phyloP scores from a whole-genome alignment of 768 basidiomycete genomes.

The Xerocomellus chrysenteron region DNA sequence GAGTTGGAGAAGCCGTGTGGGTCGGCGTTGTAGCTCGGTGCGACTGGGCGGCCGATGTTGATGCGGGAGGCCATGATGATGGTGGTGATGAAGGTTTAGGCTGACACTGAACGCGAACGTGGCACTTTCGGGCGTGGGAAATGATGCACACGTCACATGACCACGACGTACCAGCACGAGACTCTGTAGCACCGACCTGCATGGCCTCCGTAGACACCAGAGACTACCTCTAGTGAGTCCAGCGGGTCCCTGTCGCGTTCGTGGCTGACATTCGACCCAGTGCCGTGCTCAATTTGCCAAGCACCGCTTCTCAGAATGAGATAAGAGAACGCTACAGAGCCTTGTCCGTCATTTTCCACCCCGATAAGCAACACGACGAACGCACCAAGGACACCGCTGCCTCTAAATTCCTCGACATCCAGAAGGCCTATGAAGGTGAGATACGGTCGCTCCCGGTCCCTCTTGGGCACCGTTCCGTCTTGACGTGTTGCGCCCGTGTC shows the following conservation, averaged over 20 bases:
- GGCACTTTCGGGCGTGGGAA: constrained; percentile 26
- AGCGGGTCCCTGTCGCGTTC: background rate
- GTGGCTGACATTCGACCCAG: constrained; percentile 23
- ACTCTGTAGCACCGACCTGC: background rate
- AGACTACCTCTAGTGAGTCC: constrained; percentile 32
- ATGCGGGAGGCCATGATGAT: constrained; percentile 75
- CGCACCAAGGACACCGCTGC: constrained; percentile 57
- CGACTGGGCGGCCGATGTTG: constrained; percentile 72
- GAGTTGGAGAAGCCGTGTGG: constrained; percentile 81
- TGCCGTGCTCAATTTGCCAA: constrained; percentile 69
- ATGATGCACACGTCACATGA: constrained; percentile 23
- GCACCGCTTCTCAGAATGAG: constrained; percentile 60
- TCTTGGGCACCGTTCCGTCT: background rate
- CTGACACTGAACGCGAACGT: constrained; percentile 17
- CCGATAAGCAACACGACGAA: constrained; percentile 74
- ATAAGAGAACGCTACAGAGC: constrained; percentile 72
- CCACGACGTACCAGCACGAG: background rate
- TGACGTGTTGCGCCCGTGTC: background rate
- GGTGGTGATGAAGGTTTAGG: background rate
- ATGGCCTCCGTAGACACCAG: constrained; percentile 12
- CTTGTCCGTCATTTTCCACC: constrained; percentile 79
- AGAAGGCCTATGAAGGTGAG: constrained; percentile 80
- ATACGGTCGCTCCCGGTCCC: background rate
- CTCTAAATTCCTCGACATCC: constrained; percentile 69
- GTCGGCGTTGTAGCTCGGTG: constrained; percentile 60